phyloP scores from a whole-genome alignment of 441 rosid genomes.

The Sinapis alba region DNA sequence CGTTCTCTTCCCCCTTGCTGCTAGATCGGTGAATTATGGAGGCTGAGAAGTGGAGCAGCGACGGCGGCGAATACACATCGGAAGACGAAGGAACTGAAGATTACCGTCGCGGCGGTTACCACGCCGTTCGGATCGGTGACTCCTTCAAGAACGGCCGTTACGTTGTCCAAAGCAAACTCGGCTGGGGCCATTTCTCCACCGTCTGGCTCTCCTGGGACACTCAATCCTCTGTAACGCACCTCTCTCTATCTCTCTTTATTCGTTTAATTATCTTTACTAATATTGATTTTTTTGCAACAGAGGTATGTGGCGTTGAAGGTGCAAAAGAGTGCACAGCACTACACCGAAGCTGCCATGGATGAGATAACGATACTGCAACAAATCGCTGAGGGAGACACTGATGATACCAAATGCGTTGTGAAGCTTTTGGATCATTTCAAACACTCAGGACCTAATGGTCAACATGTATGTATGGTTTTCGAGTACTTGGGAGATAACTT shows the following conservation, averaged over 20 bases:
- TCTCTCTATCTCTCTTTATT: background rate
- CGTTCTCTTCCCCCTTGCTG: background rate
- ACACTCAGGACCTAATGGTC: constrained; percentile 78
- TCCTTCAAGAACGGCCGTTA: constrained; percentile 63
- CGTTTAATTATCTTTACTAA: background rate
- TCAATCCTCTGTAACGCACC: constrained; percentile 53
- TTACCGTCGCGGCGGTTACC: constrained; percentile 73
- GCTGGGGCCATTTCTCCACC: constrained; percentile 86
- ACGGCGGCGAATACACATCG: constrained; percentile 58
- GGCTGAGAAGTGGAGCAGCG: constrained; percentile 39
- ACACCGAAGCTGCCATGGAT: constrained; percentile 81
- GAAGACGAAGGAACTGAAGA: constrained; percentile 82
- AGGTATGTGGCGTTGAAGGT: constrained; percentile 75
- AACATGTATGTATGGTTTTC: constrained; percentile 77
- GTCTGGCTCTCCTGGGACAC: constrained; percentile 83
- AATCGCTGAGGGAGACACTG: constrained; percentile 65
- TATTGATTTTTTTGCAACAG: constrained; percentile 39
- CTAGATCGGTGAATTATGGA: constrained; percentile 30
- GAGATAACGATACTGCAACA: constrained; percentile 73
- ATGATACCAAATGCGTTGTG: constrained; percentile 64
- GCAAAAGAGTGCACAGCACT: constrained; percentile 81
- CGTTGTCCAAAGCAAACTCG: constrained; percentile 69
- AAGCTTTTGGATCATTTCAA: constrained; percentile 82
- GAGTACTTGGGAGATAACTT: constrained; percentile 79
- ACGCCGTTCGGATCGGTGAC: constrained; percentile 65